These are phyloP conservation scores for Chlamydomonas reinhardtii DNA, from an alignment of 163 green algal species.

Conservation along the genomic window DNA sequence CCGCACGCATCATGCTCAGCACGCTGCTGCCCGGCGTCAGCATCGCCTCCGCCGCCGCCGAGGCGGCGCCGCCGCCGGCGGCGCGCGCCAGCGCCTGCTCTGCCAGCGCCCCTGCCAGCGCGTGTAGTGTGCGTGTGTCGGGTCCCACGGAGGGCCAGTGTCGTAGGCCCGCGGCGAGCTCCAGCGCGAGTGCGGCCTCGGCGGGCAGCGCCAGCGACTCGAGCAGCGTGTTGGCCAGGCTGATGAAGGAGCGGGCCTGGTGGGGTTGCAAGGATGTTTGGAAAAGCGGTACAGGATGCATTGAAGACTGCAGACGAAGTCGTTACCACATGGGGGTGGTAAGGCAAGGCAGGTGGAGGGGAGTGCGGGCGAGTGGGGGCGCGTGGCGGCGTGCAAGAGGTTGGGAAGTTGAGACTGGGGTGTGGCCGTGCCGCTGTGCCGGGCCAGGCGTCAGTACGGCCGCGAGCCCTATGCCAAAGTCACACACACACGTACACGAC, in stretches of 20 bases:
- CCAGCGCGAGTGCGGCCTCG: constrained; percentile 28
- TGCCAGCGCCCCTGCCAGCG: constrained; percentile 23
- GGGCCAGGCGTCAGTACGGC: no score
- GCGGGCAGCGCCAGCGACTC: constrained; percentile 26
- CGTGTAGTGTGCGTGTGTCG: neutral
- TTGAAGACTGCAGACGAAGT: no score
- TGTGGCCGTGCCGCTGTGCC: no score
- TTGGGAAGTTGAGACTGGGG: no score
- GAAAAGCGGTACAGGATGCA: no score
- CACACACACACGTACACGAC: no score
- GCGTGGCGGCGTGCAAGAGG: no score
- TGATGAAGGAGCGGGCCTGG: constrained; percentile 40
- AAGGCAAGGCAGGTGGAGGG: neutral
- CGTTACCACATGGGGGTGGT: neutral
- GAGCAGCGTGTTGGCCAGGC: constrained; percentile 27
- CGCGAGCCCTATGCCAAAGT: no score
- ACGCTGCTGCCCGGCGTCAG: constrained; percentile 10
- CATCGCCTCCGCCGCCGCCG: neutral
- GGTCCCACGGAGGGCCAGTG: neutral
- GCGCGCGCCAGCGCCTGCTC: constrained; percentile 17
- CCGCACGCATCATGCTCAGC: constrained; percentile 5
- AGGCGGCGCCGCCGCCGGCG: neutral
- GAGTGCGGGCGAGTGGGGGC: no score
- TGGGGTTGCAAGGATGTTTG: no score
- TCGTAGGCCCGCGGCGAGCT: constrained; percentile 22